Evolutionary conservation across 495 filamentous ascomycete species (phyloP).

Genomic region (Podospora didyma): DNA sequence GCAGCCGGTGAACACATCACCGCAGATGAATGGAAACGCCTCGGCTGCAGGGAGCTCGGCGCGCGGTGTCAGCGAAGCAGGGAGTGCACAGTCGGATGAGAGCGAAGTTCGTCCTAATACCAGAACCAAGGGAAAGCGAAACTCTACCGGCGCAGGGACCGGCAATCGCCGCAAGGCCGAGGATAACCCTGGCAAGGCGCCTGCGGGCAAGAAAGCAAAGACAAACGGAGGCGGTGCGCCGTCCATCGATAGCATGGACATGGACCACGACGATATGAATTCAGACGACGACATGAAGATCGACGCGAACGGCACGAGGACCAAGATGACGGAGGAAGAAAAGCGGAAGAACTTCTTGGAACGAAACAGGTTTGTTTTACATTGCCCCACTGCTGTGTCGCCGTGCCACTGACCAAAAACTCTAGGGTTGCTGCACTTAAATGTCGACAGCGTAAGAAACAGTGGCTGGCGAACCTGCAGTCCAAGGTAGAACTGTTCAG

Average conservation of each 20-base stretch:
- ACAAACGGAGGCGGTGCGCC: slow-evolving; percentile 47
- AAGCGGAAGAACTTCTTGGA: slow-evolving; percentile 98
- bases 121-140: slow-evolving; percentile 68
- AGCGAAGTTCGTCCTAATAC: slow-evolving; percentile 61
- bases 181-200: slow-evolving; percentile 60
- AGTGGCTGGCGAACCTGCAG: slow-evolving; percentile 95
- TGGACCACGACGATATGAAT: slow-evolving; percentile 33
- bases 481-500: slow-evolving; percentile 90
- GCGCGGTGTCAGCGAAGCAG: slow-evolving; percentile 63
- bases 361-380: slow-evolving; percentile 74
- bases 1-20: slow-evolving; percentile 45
- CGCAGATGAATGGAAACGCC: slow-evolving; percentile 46
- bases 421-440: slow-evolving; percentile 89
- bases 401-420: slow-evolving; percentile 21
- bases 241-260: slow-evolving; percentile 19
- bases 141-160: slow-evolving; percentile 19
- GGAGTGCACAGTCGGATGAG: slow-evolving; percentile 69
- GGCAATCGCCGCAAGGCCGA: slow-evolving; percentile 75
- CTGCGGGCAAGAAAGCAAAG: slow-evolving; percentile 70
- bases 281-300: slow-evolving; percentile 47
- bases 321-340: slow-evolving; percentile 98
- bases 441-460: slow-evolving; percentile 97
- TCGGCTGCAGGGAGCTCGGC: slow-evolving; percentile 39
- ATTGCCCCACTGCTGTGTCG: background rate
- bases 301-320: slow-evolving; percentile 45